Base-by-base conservation (phyloP, 2,329 filamentous ascomycete genomes). In the Uncinocarpus reesii region DNA sequence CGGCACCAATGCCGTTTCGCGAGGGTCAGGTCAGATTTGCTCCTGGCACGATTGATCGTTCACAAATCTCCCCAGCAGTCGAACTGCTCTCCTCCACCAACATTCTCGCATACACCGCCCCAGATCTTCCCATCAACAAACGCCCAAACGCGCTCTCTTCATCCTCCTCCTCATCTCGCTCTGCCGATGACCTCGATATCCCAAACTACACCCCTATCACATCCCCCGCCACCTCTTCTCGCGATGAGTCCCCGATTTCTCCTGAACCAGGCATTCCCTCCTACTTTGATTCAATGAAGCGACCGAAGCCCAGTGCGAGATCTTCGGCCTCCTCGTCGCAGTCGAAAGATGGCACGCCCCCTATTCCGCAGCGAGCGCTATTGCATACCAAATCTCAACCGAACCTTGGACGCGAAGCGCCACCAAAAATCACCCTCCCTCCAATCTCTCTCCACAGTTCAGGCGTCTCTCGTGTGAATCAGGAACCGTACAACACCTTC, bases 1-100 rank as follows among this genome's bases (percentile, higher is more conserved):
- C 68, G 3, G 61, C 63, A 1, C 63, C 67, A 29, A 66, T 70
- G 62, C 66, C 70, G 3, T 65, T 65, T 49, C 65, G 67, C 36
- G 67, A 71, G 52, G 62, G 64, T n/a, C 69, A 69, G 52, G 58
- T 65, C 50, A 68, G 66, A 56, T 71, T 69, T 50, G 61, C 65
- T 26, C 60, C 69, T 7, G 70, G 66, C 24, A 68, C 65, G 15
- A 71, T 73, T 56, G 67, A 70, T 50, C 66, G 70, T 42, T 66
- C 60, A 52, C 66, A 69, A 53, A 98, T 98, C 63, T 98, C 92
- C 1, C 79, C 76, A 2, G 92, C 92, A 0, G 76, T 95, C 46
- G 82, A 88, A 66, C 76, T 98, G 54, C 74, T 95, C 42, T 93
- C 92, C 51, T 95, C 90, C 4, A 96, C 92, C 57, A 98, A 96